Evolutionary conservation across 2,329 filamentous ascomycete species (phyloP).

Genomic region (Lasiodiplodia gonubiensis): DNA sequence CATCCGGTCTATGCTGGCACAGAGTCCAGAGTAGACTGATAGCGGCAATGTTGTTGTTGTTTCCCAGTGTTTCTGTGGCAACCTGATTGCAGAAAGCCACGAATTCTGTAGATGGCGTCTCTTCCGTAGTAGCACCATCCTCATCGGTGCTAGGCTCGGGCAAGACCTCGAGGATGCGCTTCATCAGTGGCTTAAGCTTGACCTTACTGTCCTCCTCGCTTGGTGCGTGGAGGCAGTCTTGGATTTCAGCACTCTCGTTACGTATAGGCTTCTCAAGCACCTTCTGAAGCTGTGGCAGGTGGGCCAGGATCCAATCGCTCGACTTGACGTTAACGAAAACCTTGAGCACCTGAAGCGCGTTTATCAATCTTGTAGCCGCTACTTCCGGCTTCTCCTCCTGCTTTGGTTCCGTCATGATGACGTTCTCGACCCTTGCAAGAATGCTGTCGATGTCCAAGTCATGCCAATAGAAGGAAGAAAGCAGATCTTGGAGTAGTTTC

Average conservation of each 20-base stretch:
- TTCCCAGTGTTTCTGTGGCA: slow-evolving; percentile 84
- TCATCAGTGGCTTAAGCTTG: slow-evolving; percentile 72
- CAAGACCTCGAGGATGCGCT: slow-evolving; percentile 84
- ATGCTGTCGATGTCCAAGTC: slow-evolving; percentile 85
- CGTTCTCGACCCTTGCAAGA: slow-evolving; percentile 86
- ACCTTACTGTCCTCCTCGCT: slow-evolving; percentile 72
- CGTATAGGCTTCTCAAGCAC: slow-evolving; percentile 87
- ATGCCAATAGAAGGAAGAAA: slow-evolving; percentile 88
- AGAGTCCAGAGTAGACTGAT: slow-evolving; percentile 95
- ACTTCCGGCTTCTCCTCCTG: slow-evolving; percentile 64
- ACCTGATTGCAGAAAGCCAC: slow-evolving; percentile 82
- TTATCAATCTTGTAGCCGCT: slow-evolving; percentile 86
- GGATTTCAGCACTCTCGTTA: slow-evolving; percentile 88
- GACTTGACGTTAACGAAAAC: slow-evolving; percentile 87
- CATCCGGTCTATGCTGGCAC: slow-evolving; percentile 79
- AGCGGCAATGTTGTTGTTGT: slow-evolving; percentile 80
- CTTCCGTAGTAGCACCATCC: slow-evolving; percentile 73
- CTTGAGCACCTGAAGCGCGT: slow-evolving; percentile 89
- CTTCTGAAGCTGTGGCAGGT: slow-evolving; percentile 79
- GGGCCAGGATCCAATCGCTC: slow-evolving; percentile 87
- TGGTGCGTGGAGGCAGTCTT: slow-evolving; percentile 83
- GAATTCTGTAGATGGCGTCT: slow-evolving; percentile 81
- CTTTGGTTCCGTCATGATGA: slow-evolving; percentile 73
- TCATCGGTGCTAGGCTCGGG: slow-evolving; percentile 85
- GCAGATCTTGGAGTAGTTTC: slow-evolving; percentile 77